phyloP scores from a whole-genome alignment of 305 asterid species.

The Rubia balearica region DNA sequence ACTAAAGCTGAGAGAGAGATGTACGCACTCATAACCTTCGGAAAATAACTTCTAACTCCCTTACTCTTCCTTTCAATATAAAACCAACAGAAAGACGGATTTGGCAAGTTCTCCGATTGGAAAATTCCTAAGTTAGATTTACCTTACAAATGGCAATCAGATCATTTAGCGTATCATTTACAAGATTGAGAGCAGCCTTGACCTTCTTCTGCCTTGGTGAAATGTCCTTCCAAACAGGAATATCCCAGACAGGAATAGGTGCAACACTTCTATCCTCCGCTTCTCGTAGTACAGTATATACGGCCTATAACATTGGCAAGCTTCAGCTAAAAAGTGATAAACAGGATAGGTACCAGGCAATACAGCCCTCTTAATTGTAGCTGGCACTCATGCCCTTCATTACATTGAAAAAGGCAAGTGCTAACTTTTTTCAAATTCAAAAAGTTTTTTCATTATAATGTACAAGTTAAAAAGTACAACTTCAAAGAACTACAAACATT shows the following conservation, averaged over 20 bases:
- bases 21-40: neutral
- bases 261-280: constrained; percentile 93
- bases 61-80: neutral
- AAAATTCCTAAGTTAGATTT: constrained; percentile 13
- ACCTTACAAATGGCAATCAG: constrained; percentile 93
- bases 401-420: neutral
- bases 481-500: neutral
- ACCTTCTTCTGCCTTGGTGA: constrained; percentile 88
- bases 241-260: constrained; percentile 96
- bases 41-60: neutral
- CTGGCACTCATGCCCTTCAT: constrained; percentile 1
- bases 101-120: neutral
- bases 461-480: neutral
- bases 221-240: constrained; percentile 96
- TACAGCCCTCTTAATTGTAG: neutral
- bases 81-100: neutral
- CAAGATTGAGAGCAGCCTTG: constrained; percentile 71
- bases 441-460: neutral
- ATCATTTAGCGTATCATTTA: constrained; percentile 67
- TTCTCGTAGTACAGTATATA: constrained; percentile 83
- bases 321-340: constrained; percentile 5
- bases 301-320: constrained; percentile 60
- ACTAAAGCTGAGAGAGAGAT: neutral
- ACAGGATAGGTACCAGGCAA: neutral
- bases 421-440: neutral